Evolutionary conservation across 768 basidiomycete genomes (phyloP).

Genomic region (Termitomyces sp.): DNA sequence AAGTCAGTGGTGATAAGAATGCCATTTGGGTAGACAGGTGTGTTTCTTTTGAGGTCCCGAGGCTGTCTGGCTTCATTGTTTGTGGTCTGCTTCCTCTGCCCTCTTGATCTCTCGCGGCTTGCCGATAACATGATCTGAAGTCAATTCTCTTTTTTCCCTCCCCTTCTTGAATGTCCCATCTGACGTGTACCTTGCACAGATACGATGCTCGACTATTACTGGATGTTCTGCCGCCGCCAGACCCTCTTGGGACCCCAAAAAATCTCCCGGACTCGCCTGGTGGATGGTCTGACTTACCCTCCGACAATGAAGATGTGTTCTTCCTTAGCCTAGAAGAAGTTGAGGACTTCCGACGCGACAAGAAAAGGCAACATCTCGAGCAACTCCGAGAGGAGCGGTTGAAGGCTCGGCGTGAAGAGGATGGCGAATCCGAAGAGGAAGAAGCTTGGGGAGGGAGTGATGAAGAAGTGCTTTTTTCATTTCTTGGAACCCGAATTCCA

Average conservation of each 20-base stretch:
- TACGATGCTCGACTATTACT: constrained; percentile 79
- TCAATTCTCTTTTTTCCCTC: constrained; percentile 20
- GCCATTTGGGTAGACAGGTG: constrained; percentile 83
- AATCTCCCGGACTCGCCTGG: constrained; percentile 36
- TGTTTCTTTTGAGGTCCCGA: constrained; percentile 26
- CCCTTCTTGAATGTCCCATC: constrained; percentile 10
- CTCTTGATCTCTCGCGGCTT: neutral
- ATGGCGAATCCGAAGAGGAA: constrained; percentile 25
- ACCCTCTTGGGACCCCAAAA: neutral
- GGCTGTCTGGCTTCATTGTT: neutral
- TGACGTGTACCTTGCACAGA: constrained; percentile 35
- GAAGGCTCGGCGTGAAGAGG: constrained; percentile 44
- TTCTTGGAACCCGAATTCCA: neutral
- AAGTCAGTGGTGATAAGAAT: constrained; percentile 12
- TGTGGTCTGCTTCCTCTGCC: neutral
- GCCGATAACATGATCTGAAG: constrained; percentile 9
- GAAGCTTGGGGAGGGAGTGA: constrained; percentile 61
- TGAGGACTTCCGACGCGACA: constrained; percentile 61
- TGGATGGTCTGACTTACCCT: constrained; percentile 84
- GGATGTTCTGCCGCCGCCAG: neutral
- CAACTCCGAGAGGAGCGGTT: constrained; percentile 61
- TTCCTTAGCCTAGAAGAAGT: constrained; percentile 66
- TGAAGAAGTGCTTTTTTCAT: constrained; percentile 48
- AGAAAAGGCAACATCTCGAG: constrained; percentile 60
- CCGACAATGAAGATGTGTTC: constrained; percentile 82